Base-by-base conservation (phyloP, 228 moss, liverwort and hornwort genomes). In the Sphagnum magellanicum region DNA sequence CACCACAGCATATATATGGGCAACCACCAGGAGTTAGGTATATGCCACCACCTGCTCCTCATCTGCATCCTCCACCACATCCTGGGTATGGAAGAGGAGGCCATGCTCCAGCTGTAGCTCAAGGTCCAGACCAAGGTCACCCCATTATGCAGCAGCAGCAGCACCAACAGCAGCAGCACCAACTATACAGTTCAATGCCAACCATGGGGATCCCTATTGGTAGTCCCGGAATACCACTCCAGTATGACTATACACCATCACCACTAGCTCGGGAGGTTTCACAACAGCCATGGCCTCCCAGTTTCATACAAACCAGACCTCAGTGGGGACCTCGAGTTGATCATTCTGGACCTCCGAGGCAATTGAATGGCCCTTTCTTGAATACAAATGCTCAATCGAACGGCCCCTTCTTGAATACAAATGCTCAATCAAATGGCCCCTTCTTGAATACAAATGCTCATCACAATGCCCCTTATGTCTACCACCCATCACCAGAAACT, bases 1-100 rank as follows among this genome's bases (percentile, higher is more conserved):
- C 48, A 59, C 76, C 65, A 6, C 65, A 72, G 59, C 78, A 68
- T 72, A 83, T 83, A 78, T 83, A 83, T 72, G 83, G 75, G 17
- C 80, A 80, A 72, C 74, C 74, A 8, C 7, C 47, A 46, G 64
- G 12, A 78, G 1, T 1, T 32, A 32, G 32, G 32, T 32, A 32
- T 32, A 3, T 32, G 3, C 4, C 80, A 78, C 47, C 50, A 72
- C 67, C 50, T 87, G 75, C 74, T 78, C 1, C 78, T 74, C 1
- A 74, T 61, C 75, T 73, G 4, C 83, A 78, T 50, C 78, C 74
- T 50, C 51, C 32, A 32, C 32, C 32, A 32, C 32, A 32, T 32
- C 32, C 32, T 32, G 32, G 32, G 32, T 32, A 32, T 32, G 32
- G 32, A 32, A 32, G 32, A 32, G 32, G 32, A 32, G 32, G 32